Conservation (phyloP, 805 yeast genomes). For the Sporopachydermia quercuum region DNA sequence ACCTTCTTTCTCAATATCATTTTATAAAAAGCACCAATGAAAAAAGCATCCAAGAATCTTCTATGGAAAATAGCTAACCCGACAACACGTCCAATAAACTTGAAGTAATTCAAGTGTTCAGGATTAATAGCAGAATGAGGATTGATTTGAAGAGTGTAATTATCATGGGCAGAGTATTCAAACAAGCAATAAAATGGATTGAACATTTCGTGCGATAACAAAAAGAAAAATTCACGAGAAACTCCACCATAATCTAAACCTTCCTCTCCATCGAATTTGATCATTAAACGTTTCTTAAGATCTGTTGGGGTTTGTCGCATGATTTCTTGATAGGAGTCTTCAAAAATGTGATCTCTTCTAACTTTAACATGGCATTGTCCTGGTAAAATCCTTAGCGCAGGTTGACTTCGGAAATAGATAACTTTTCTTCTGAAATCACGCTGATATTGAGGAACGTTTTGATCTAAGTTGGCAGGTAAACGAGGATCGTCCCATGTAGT, state of each 20-base stretch:
- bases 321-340: slow-evolving; percentile 94
- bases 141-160: slow-evolving; percentile 74
- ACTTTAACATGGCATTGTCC: slow-evolving; percentile 99
- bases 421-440: slow-evolving; percentile 97
- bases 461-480: slow-evolving; percentile 91
- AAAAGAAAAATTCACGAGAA: slow-evolving; percentile 74
- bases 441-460: slow-evolving; percentile 97
- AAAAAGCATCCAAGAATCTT: slow-evolving; percentile 77
- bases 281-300: slow-evolving; percentile 73
- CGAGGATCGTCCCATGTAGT: slow-evolving; percentile 99
- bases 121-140: slow-evolving; percentile 78
- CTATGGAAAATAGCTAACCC: slow-evolving; percentile 84
- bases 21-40: slow-evolving; percentile 77
- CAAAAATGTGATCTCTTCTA: slow-evolving; percentile 89
- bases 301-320: slow-evolving; percentile 89
- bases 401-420: slow-evolving; percentile 95
- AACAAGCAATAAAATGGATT: slow-evolving; percentile 78
- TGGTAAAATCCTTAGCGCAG: slow-evolving; percentile 90
- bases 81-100: slow-evolving; percentile 79
- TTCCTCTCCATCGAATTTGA: slow-evolving; percentile 82
- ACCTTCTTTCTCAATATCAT: slow-evolving; percentile 80
- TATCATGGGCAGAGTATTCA: slow-evolving; percentile 78
- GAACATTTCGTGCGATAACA: slow-evolving; percentile 77
- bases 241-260: slow-evolving; percentile 91
- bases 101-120: slow-evolving; percentile 77